phyloP scores from a whole-genome alignment of 208 protist genomes.

The Trypanosoma cruzi region DNA sequence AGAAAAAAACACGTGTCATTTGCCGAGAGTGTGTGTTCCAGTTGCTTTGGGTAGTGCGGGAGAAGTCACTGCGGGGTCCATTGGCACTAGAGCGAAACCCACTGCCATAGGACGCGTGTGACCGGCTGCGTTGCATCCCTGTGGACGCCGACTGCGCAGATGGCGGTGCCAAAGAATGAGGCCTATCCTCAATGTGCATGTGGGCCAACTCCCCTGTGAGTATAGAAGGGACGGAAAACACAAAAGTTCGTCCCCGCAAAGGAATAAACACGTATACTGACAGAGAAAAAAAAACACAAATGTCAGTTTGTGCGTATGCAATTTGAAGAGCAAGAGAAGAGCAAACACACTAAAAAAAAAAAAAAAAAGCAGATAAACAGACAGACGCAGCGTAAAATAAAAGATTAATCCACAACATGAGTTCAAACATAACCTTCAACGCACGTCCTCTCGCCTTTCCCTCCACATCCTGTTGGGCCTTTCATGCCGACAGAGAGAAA shows the following conservation, averaged over 20 bases:
- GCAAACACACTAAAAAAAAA: not conserved
- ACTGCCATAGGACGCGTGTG: not conserved
- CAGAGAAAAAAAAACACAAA: slow-evolving; percentile 14
- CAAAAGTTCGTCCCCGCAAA: slow-evolving; percentile 26
- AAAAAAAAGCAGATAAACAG: not conserved
- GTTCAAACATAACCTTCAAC: no score
- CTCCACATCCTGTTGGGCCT: not conserved
- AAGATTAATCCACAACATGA: no score
- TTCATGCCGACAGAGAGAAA: not conserved
- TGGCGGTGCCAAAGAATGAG: not conserved
- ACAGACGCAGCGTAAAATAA: not conserved
- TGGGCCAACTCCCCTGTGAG: not conserved
- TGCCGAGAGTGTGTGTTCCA: not conserved
- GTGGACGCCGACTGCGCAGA: not conserved
- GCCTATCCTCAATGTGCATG: slow-evolving; percentile 8
- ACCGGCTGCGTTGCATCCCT: not conserved
- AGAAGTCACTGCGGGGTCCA: slow-evolving; percentile 3
- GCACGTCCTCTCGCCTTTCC: not conserved
- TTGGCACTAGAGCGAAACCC: not conserved
- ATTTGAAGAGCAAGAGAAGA: not conserved
- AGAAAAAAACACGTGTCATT: not conserved
- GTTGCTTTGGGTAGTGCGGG: not conserved
- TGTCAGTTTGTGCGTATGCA: no score
- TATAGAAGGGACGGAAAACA: slow-evolving; percentile 20
- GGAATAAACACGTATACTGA: no score